phyloP scores from a whole-genome alignment of 1,284 basidiomycete species.

The Ustilago shanxiensis region DNA sequence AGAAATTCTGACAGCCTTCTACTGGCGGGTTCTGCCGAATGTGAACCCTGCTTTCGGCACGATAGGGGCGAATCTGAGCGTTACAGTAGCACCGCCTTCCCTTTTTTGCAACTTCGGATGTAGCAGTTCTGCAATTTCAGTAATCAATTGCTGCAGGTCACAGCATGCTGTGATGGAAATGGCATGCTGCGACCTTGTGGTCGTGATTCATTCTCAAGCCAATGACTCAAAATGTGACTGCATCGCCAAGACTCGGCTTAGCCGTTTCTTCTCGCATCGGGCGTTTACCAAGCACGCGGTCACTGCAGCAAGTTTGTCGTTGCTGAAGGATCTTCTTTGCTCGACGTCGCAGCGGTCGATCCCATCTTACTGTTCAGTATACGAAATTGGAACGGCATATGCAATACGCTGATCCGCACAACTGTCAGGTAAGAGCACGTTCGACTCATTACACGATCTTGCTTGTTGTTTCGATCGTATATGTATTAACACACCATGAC shows the following conservation, averaged over 20 bases:
- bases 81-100: constrained; percentile 1
- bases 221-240: not conserved
- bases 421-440: too few species aligned
- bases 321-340: not conserved
- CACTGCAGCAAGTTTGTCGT: not conserved
- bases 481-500: too few species aligned
- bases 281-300: not conserved
- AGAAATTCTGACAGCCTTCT: not conserved
- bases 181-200: constrained; percentile 2
- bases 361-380: not conserved
- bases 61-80: constrained; percentile 3
- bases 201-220: not conserved
- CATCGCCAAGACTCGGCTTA: not conserved
- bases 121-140: not conserved
- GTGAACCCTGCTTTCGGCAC: not conserved
- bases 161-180: not conserved
- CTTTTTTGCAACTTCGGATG: not conserved
- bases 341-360: not conserved
- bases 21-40: not conserved
- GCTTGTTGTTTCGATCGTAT: too few species aligned
- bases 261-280: not conserved
- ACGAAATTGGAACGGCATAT: too few species aligned
- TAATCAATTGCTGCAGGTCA: not conserved
- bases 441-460: too few species aligned
- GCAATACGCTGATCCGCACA: too few species aligned